A percentile compares a stretch with the other conserved stretches of the same genome.
phyloP scores from a whole-genome alignment of 192 early-diverging fungal genomes.

The Diversispora eburnea region DNA sequence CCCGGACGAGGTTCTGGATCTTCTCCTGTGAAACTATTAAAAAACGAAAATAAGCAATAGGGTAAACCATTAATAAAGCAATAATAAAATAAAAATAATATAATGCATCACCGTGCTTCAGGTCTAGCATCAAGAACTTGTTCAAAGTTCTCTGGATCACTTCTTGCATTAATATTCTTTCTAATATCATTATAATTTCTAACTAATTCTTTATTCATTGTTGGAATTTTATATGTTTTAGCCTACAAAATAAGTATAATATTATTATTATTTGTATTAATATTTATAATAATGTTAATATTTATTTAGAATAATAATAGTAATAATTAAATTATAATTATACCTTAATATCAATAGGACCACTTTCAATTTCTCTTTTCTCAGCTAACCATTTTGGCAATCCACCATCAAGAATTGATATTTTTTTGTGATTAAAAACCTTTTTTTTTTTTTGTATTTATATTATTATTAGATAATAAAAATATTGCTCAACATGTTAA shows the following conservation, averaged over 20 bases:
- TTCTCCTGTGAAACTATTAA: conserved; percentile 60
- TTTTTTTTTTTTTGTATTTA: conserved; percentile 24
- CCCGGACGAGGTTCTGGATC: conserved; percentile 77
- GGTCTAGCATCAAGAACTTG: conserved; percentile 75
- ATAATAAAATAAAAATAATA: no score
- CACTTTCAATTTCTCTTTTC: conserved; percentile 35
- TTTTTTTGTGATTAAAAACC: conserved; percentile 86
- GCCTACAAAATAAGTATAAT: conserved; percentile 20
- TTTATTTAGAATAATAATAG: background rate
- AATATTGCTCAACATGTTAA: no score
- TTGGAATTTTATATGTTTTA: conserved; percentile 37
- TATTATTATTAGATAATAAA: background rate
- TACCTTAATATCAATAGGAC: conserved; percentile 28
- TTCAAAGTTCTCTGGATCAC: conserved; percentile 34
- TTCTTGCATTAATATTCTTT: conserved; percentile 43
- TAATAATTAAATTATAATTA: background rate
- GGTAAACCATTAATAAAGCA: background rate
- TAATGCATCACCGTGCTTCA: conserved; percentile 42
- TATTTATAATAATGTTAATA: background rate
- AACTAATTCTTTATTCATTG: conserved; percentile 42
- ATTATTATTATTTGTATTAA: background rate
- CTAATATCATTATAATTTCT: conserved; percentile 58
- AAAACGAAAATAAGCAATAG: background rate
- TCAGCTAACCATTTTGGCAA: conserved; percentile 69
- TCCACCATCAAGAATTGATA: conserved; percentile 89